Evolutionary conservation across 257 asterid genomes (phyloP).

Genomic region (Solanum sparsipilum): DNA sequence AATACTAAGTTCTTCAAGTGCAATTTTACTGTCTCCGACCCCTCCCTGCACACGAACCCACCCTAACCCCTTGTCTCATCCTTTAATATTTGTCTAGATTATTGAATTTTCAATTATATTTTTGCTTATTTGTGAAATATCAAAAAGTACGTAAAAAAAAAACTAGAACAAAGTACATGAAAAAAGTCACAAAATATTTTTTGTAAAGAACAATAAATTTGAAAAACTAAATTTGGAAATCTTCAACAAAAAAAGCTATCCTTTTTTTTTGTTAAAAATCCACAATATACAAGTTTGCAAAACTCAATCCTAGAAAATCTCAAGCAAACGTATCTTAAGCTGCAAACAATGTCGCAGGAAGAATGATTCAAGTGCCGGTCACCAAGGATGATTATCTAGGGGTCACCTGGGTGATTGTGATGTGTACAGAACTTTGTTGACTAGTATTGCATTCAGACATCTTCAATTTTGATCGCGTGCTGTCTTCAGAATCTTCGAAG

Average conservation of each 20-base stretch:
- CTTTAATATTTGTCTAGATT: neutral
- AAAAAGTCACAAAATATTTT: neutral
- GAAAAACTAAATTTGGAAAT: neutral
- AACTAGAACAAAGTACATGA: neutral
- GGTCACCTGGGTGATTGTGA: slow-evolving; percentile 44
- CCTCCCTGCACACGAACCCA: neutral
- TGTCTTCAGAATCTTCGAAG: slow-evolving; percentile 38
- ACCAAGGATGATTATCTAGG: slow-evolving; percentile 43
- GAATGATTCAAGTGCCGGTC: neutral
- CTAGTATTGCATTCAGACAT: slow-evolving; percentile 44
- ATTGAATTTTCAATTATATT: neutral
- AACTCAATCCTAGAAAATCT: neutral
- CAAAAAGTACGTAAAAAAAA: neutral
- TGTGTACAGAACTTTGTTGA: slow-evolving; percentile 43
- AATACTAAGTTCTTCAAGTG: too few relatives aligned
- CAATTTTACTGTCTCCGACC: too few relatives aligned
- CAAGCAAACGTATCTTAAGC: neutral
- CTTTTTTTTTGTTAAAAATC: neutral
- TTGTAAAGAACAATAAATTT: too few relatives aligned
- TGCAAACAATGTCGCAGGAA: neutral
- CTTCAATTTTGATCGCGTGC: slow-evolving; percentile 27
- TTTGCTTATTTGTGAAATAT: neutral
- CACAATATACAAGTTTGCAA: neutral
- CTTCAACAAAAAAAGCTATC: neutral
- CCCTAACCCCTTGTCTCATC: neutral